Evolutionary conservation across 768 basidiomycete species (phyloP).

Genomic region (Pleurotus cornucopiae): DNA sequence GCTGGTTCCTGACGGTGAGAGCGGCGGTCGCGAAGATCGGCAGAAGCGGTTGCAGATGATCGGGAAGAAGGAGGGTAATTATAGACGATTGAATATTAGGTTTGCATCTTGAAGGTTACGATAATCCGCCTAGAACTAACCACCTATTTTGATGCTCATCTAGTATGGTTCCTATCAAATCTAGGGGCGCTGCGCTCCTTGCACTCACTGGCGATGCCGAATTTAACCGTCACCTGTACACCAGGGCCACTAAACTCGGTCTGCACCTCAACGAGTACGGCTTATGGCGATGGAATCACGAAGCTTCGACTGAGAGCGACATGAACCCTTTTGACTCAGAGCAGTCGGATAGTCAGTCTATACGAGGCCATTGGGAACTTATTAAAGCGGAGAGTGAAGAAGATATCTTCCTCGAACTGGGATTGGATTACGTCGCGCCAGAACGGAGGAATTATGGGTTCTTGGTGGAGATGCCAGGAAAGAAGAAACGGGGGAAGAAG

Average conservation of each 20-base stretch:
- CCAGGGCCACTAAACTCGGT: slow-evolving; percentile 37
- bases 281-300: slow-evolving; percentile 53
- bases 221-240: slow-evolving; percentile 39
- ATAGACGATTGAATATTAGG: slow-evolving; percentile 34
- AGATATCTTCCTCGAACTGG: slow-evolving; percentile 38
- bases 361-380: slow-evolving; percentile 43
- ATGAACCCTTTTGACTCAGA: neutral
- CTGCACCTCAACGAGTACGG: slow-evolving; percentile 59
- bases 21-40: slow-evolving; percentile 16
- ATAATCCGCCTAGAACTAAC: neutral
- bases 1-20: slow-evolving; percentile 34
- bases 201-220: slow-evolving; percentile 51
- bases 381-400: slow-evolving; percentile 40
- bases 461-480: slow-evolving; percentile 2
- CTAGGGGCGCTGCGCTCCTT: slow-evolving; percentile 49
- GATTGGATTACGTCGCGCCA: slow-evolving; percentile 37
- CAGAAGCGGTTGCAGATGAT: slow-evolving; percentile 25
- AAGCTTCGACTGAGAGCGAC: slow-evolving; percentile 4
- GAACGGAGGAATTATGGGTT: slow-evolving; percentile 31
- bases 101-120: slow-evolving; percentile 16
- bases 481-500: slow-evolving; percentile 2
- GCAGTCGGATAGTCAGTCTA: slow-evolving; percentile 5
- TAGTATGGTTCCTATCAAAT: slow-evolving; percentile 44
- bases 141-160: slow-evolving; percentile 3
- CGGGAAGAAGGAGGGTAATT: slow-evolving; percentile 28